phyloP scores from a whole-genome alignment of 306 rosid genomes.

The Vicia sativa region DNA sequence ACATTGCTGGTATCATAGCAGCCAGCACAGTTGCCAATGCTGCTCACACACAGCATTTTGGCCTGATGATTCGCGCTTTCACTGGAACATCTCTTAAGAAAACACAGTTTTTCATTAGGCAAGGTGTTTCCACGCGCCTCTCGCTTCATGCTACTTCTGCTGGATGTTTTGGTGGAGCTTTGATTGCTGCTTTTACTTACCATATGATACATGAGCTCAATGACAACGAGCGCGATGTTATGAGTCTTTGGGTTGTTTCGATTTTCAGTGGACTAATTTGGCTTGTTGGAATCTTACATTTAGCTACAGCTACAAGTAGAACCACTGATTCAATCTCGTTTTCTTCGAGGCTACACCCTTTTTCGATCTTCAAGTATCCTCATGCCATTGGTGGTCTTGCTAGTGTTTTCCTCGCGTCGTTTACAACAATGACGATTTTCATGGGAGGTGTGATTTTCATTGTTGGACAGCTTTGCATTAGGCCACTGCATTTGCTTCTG shows the following conservation, averaged over 20 bases:
- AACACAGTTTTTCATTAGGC: conserved; percentile 47
- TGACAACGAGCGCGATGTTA: conserved; percentile 31
- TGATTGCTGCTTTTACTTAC: conserved; percentile 69
- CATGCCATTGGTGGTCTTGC: conserved; percentile 68
- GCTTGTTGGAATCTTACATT: conserved; percentile 68
- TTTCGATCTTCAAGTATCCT: conserved; percentile 60
- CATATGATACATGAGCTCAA: conserved; percentile 62
- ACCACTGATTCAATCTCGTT: conserved; percentile 36
- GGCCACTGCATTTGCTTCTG: conserved; percentile 54
- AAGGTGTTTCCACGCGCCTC: conserved; percentile 53
- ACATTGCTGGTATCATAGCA: conserved; percentile 59
- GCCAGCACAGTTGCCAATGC: conserved; percentile 64
- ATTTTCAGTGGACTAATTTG: conserved; percentile 84
- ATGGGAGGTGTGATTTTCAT: conserved; percentile 64
- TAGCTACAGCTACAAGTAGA: conserved; percentile 47
- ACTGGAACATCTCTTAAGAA: conserved; percentile 44
- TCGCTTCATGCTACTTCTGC: conserved; percentile 56
- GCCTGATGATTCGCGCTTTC: conserved; percentile 69
- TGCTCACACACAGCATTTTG: conserved; percentile 81
- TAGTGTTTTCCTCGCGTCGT: conserved; percentile 62
- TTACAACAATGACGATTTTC: conserved; percentile 74
- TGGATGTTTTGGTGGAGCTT: conserved; percentile 65
- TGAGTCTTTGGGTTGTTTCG: conserved; percentile 81
- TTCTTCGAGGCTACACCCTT: conserved; percentile 43
- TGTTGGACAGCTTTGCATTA: conserved; percentile 67